These are phyloP conservation scores for Sphaceloma murrayae DNA, from an alignment of 2,329 filamentous ascomycete genomes.

Conservation along the genomic window DNA sequence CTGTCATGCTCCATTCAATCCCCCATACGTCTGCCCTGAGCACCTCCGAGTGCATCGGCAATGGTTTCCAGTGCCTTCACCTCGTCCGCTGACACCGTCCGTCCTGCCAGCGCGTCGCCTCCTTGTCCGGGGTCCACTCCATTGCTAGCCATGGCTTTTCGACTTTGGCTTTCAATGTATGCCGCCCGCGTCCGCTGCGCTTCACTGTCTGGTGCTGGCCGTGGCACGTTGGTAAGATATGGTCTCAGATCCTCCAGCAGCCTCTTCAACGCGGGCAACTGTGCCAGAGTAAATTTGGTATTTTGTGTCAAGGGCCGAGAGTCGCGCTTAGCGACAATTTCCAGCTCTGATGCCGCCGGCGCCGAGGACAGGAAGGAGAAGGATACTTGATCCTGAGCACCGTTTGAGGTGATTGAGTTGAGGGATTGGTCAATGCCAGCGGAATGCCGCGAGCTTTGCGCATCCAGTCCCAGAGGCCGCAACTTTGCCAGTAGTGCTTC, in stretches of 20 bases:
- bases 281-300: slow-evolving; percentile 68
- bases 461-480: slow-evolving; percentile 37
- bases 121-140: slow-evolving; percentile 47
- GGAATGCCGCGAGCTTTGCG: slow-evolving; percentile 15
- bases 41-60: slow-evolving; percentile 27
- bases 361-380: slow-evolving; percentile 50
- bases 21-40: slow-evolving; percentile 16
- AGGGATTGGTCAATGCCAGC: slow-evolving; percentile 13
- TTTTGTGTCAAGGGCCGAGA: slow-evolving; percentile 56
- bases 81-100: slow-evolving; percentile 28
- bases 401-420: slow-evolving; percentile 9
- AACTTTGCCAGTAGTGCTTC: slow-evolving; percentile 59
- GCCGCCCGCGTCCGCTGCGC: slow-evolving; percentile 60
- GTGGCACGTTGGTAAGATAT: slow-evolving; percentile 44
- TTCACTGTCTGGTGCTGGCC: slow-evolving; percentile 25
- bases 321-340: slow-evolving; percentile 34
- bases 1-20: slow-evolving; percentile 10
- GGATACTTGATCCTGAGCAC: slow-evolving; percentile 25
- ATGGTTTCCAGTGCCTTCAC: slow-evolving; percentile 31
- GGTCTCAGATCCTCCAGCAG: slow-evolving; percentile 60
- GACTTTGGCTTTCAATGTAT: slow-evolving; percentile 75
- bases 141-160: slow-evolving; percentile 64
- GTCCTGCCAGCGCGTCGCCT: slow-evolving; percentile 27
- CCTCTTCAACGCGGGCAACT: slow-evolving; percentile 67
- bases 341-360: slow-evolving; percentile 38